Evolutionary conservation across 192 early-diverging fungal species (phyloP), one percentile per base, ranked within the genome.

Genomic region (Podila epigama): DNA sequence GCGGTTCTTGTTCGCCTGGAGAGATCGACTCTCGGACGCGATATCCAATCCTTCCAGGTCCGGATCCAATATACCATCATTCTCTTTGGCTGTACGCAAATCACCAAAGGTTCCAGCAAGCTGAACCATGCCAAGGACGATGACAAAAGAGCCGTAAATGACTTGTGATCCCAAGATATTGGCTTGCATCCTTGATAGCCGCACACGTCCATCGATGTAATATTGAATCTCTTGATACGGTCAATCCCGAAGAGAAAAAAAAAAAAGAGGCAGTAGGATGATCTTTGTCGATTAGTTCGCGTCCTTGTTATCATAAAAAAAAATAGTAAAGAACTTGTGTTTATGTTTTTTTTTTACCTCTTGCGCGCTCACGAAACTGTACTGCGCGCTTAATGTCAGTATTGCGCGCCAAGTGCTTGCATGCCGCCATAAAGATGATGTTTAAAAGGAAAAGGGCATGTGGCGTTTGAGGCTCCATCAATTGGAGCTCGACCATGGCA

Each of bases 351-450:
- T 42, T 33, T 36, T 53, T 68, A 77, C 73, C 73, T 40, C 54
- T 41, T 2, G 73, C 73, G 20, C 73, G 73, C 27, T 77, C 73
- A 2, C 73, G 58, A 39, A 77, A 77, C 39, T 77, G 73, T 6
- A 77, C 63, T 15, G 73, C 73, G 15, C 73, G 73, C 34, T 77
- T 77, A 31, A 77, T 68, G 32, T 77, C 66, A 2, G 53, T 64
- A 25, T 48, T 34, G 12, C 66, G 66, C 7, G 40, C 73, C 4
- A 77, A 55, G 34, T 77, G 73, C 37, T 77, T 77, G 56, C 73
- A 77, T 9, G 73, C 73, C 0, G 73, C n/a, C 73, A 77, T 77
- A 12, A 77, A 77, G 27, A 77, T 41, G 33, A 77, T 64, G 16
- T 77, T 77, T 22, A 77, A 28, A 6, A 77, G 20, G 31, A 77